These are phyloP conservation scores for Phanerochaete sordida DNA, from an alignment of 768 basidiomycete species.

Conservation along the genomic window DNA sequence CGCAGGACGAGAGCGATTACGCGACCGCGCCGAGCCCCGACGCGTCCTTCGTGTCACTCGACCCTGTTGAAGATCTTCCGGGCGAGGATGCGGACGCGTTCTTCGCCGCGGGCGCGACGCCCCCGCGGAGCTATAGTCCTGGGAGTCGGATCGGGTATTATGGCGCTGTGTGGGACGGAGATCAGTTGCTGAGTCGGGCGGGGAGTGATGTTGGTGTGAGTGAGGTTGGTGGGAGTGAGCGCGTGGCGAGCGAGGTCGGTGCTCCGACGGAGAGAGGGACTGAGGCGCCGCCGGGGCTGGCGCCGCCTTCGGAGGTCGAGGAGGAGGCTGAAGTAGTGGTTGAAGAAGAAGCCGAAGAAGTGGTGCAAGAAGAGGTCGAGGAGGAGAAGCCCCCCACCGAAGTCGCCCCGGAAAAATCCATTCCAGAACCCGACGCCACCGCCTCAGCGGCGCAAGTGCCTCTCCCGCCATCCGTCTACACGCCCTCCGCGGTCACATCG, in stretches of 20 bases:
- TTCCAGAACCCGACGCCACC: not conserved
- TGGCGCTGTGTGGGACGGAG: not conserved
- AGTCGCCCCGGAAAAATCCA: too few species aligned
- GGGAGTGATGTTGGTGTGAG: not conserved
- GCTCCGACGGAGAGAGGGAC: not conserved
- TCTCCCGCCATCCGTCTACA: not conserved
- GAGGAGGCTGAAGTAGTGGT: not conserved
- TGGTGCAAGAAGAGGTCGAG: not conserved
- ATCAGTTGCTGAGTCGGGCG: not conserved
- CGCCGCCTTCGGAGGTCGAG: too few species aligned
- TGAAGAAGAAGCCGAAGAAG: not conserved
- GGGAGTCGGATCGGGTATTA: not conserved
- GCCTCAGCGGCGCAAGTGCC: not conserved
- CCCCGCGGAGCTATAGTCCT: not conserved
- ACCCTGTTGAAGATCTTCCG: not conserved
- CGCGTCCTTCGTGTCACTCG: slow-evolving; percentile 6
- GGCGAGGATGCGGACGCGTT: slow-evolving; percentile 1
- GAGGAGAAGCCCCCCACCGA: not conserved
- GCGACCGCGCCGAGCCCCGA: not conserved
- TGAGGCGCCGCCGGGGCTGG: not conserved
- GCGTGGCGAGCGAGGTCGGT: not conserved
- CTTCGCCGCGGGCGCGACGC: not conserved
- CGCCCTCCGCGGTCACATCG: not conserved
- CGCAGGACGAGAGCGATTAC: not conserved
- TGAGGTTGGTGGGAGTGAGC: too few species aligned